phyloP scores from a whole-genome alignment of 2,329 filamentous ascomycete genomes.

The Colletotrichum eremochloae region DNA sequence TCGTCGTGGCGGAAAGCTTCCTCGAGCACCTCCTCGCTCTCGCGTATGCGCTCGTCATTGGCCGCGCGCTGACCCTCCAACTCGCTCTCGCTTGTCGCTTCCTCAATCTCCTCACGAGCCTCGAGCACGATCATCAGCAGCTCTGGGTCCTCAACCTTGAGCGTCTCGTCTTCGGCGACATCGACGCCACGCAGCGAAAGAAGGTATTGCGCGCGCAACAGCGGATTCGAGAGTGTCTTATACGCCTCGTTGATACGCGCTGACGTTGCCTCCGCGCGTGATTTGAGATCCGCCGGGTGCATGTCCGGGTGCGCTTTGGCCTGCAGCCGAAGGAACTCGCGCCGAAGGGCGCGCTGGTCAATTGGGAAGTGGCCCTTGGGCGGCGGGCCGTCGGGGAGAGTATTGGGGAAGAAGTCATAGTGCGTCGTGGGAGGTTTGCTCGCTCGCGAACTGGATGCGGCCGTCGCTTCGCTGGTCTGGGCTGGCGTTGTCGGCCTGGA shows the following conservation, averaged over 20 bases:
- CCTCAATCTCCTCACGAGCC: conserved; percentile 80
- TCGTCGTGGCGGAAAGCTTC: conserved; percentile 76
- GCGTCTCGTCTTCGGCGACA: conserved; percentile 82
- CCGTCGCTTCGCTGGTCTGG: conserved; percentile 10
- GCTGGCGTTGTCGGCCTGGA: conserved; percentile 23
- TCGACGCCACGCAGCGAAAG: conserved; percentile 81
- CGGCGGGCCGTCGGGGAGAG: conserved; percentile 82
- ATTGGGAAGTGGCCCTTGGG: conserved; percentile 82
- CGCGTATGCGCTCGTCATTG: conserved; percentile 77
- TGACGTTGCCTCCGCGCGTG: conserved; percentile 80
- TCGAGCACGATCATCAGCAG: conserved; percentile 86
- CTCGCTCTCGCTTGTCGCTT: conserved; percentile 75
- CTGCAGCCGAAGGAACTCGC: conserved; percentile 90
- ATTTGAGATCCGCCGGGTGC: conserved; percentile 66
- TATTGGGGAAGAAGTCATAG: conserved; percentile 90
- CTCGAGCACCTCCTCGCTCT: conserved; percentile 74
- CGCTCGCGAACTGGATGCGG: conserved; percentile 12
- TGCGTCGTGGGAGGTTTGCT: conserved; percentile 64
- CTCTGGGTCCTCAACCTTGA: conserved; percentile 75
- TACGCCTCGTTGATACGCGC: conserved; percentile 93
- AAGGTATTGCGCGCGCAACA: conserved; percentile 90
- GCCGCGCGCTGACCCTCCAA: conserved; percentile 69
- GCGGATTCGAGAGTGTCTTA: conserved; percentile 82
- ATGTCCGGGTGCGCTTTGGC: conserved; percentile 81
- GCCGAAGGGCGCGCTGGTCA: conserved; percentile 76